Base-by-base conservation (phyloP, 2,329 filamentous ascomycete genomes). In the Penicillium sp. region DNA sequence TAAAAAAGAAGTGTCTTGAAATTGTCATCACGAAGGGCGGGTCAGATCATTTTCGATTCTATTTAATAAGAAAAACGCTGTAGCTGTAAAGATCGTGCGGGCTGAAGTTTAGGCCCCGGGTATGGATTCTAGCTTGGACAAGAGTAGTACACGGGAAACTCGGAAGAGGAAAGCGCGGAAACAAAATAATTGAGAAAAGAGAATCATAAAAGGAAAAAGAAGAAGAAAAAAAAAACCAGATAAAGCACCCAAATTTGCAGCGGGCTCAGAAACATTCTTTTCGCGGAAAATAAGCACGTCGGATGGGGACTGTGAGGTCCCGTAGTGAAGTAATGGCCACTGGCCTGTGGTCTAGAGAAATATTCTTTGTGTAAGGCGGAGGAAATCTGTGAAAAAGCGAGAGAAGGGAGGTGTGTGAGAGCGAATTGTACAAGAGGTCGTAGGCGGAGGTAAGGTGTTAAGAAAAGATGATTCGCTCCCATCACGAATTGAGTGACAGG, bases 401-500 rank as follows among this genome's bases (percentile, higher is more conserved):
- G 55, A 42, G 49, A 17, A 24, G 30, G 10, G 12, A 29, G 26
- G 21, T 23, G 34, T 41, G 21, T 29, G 2, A 10, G 13, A 27
- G 18, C 10, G 23, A 29, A 44, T 42, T 30, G 39, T 42, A 42
- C 39, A 42, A 18, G 18, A 12, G 24, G 8, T 42, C 23, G 39
- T 27, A 13, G 7, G 24, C 2, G n/a, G n/a, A 9, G 36, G 15
- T 10, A 15, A 42, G 13, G 29, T 9, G 2, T 3, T 23, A 7
- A 12, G 40, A 12, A 12, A 45, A 12, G 26, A 41, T 20, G 4
- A 37, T 18, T 10, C 5, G 15, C 17, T 27, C 15, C n/a, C 20
- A 44, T 70, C 58, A 78, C 58, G 83, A 82, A 65, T 88, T 88
- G 56, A 91, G 80, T 2, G 88, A 91, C 15, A 91, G 75, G 8